These are phyloP conservation scores for Wakefieldia striispora DNA, from an alignment of 768 basidiomycete genomes.

Conservation along the genomic window DNA sequence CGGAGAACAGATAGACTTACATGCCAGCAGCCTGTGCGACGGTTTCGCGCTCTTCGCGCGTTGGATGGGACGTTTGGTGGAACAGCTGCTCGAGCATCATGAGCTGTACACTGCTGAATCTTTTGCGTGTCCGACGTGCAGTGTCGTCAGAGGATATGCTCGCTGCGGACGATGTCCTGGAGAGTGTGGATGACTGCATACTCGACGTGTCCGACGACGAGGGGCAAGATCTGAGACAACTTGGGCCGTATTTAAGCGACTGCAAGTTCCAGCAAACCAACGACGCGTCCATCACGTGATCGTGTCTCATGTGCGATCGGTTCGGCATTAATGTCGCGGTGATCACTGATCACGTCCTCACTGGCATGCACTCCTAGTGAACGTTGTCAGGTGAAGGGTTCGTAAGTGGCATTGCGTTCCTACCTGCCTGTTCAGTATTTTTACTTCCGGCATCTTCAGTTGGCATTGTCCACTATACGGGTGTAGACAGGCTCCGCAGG, in stretches of 20 bases:
- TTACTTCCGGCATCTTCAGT: no score
- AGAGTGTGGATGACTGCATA: conserved; percentile 33
- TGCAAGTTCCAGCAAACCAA: conserved; percentile 12
- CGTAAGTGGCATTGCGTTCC: no score
- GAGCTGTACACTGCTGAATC: conserved; percentile 67
- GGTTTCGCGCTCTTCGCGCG: conserved; percentile 67
- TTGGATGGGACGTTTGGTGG: conserved; percentile 69
- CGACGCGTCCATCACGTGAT: conserved; percentile 29
- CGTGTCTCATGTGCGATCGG: no score
- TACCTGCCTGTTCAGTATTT: no score
- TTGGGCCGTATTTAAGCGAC: neutral
- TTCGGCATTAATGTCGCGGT: no score
- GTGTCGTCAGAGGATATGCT: conserved; percentile 55
- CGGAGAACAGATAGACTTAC: conserved; percentile 38
- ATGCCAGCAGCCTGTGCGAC: conserved; percentile 61
- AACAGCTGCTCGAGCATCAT: conserved; percentile 72
- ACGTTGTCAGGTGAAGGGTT: no score
- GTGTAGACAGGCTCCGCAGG: no score
- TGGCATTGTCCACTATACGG: no score
- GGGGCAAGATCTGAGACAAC: neutral
- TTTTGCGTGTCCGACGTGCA: conserved; percentile 62
- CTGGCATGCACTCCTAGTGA: no score
- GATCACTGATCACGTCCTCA: no score
- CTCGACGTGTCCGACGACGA: conserved; percentile 3
- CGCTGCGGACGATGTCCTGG: conserved; percentile 54